Base-by-base conservation (phyloP, 495 filamentous ascomycete genomes). In the Hypoxylon fuscum region DNA sequence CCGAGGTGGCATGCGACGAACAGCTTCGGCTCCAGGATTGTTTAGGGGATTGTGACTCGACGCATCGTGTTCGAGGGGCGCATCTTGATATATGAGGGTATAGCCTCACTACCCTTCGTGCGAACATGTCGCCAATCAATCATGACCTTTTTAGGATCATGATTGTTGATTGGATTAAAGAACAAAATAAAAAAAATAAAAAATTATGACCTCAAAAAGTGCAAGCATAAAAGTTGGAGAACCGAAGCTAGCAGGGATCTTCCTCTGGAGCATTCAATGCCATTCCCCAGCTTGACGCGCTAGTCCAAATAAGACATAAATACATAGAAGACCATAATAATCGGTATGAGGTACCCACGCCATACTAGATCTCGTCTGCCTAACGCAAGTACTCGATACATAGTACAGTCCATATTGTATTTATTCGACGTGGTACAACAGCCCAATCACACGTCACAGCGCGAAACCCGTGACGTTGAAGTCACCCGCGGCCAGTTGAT, bases 1-100 rank as follows among this genome's bases (percentile, higher is more conserved):
- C 20, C 17, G 63, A 34, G 14, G 63, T 66, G 15, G 66, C 52
- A 46, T 72, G 56, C 22, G 72, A 75, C n/a, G 74, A 74, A 31
- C 74, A 78, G 52, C 55, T 71, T 46, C 66, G 66, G 15, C 53
- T 62, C 42, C 31, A 58, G 11, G 18, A 18, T 12, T 46, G 47
- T 9, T 34, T 60, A 20, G 23, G 42, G 11, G 43, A 42, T 3
- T 32, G 40, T 29, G 20, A 44, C 53, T 52, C 45, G 61, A 37
- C 5, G 20, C 10, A 23, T 38, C 45, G 59, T 67, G 47, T 64
- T 43, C 53, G 56, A 40, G 46, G 12, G 20, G 46, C 14, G 40
- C 43, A 60, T 40, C 21, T 62, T 23, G 29, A 51, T 23, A 49
- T 52, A 37, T 44, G 67, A 57, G 67, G 53, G 46, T 38, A 29